Percentiles rank a stretch among this genome's conserved stretches.
These are phyloP conservation scores for Ustilago curta DNA, from an alignment of 1,284 basidiomycete genomes.

Conservation along the genomic window DNA sequence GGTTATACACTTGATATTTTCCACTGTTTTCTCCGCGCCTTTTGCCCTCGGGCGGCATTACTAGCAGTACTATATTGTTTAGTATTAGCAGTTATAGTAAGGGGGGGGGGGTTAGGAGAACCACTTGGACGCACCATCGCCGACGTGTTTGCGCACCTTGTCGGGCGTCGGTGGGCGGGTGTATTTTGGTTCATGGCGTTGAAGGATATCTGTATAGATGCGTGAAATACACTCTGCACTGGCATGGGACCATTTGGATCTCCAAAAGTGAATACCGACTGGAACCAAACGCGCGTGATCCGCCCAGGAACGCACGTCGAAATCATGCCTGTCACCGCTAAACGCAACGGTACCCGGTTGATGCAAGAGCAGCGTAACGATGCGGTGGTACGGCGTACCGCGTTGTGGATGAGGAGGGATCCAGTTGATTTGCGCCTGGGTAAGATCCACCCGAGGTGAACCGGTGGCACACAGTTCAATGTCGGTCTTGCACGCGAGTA, in stretches of 20 bases:
- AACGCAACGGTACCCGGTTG: slow-evolving; percentile 71
- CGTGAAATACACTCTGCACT: slow-evolving; percentile 75
- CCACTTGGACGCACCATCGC: slow-evolving; percentile 40
- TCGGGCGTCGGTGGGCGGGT: slow-evolving; percentile 23
- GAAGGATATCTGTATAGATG: slow-evolving; percentile 77
- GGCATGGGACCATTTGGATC: slow-evolving; percentile 76
- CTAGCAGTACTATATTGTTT: too few relatives aligned
- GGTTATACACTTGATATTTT: too few relatives aligned
- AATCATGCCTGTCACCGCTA: slow-evolving; percentile 72
- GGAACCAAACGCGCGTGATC: slow-evolving; percentile 74
- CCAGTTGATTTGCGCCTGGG: slow-evolving; percentile 76
- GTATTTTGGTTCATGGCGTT: neutral
- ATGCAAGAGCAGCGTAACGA: slow-evolving; percentile 81
- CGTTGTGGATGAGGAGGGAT: slow-evolving; percentile 87
- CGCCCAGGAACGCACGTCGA: slow-evolving; percentile 78
- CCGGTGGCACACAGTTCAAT: slow-evolving; percentile 64
- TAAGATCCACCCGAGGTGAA: slow-evolving; percentile 72
- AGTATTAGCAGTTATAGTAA: too few relatives aligned
- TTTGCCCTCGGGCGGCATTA: too few relatives aligned
- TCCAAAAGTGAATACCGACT: slow-evolving; percentile 82
- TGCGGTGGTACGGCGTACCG: slow-evolving; percentile 87
- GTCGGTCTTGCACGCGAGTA: slow-evolving; percentile 85
- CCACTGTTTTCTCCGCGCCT: too few relatives aligned
- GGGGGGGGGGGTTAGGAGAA: too few relatives aligned
- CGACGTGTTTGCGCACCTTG: slow-evolving; percentile 37